A percentile compares a stretch with the other conserved stretches of the same genome.
phyloP scores from a whole-genome alignment of 495 filamentous ascomycete species.

The Monascus purpureus region DNA sequence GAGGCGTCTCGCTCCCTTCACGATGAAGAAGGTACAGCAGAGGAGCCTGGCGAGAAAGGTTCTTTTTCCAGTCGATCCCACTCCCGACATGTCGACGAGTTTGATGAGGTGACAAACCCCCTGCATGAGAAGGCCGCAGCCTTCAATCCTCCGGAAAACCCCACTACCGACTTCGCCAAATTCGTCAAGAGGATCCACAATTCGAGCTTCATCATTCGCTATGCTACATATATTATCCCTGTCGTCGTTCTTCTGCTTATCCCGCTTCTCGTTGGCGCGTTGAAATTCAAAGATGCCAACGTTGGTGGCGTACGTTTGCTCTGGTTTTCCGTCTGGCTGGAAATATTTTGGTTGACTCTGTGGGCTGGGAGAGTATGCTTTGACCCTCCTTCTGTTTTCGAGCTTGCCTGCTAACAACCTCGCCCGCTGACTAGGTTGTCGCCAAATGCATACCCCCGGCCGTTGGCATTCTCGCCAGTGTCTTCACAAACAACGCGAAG shows the following conservation, averaged over 20 bases:
- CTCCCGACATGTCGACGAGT: constrained; percentile 58
- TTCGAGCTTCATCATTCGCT: constrained; percentile 68
- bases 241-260: constrained; percentile 60
- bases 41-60: constrained; percentile 18
- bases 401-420: constrained; percentile 1
- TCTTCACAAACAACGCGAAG: constrained; percentile 77
- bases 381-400: neutral
- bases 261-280: constrained; percentile 63
- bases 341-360: constrained; percentile 82
- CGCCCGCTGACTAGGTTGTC: constrained; percentile 38
- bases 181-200: constrained; percentile 55
- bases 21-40: constrained; percentile 23
- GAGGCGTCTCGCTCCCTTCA: constrained; percentile 45
- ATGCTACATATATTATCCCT: constrained; percentile 76
- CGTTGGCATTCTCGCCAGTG: constrained; percentile 52
- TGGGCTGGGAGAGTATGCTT: constrained; percentile 60
- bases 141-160: constrained; percentile 56
- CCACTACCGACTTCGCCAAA: constrained; percentile 44
- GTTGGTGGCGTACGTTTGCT: constrained; percentile 66
- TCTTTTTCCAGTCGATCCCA: constrained; percentile 36
- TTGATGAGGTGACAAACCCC: constrained; percentile 63
- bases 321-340: constrained; percentile 93
- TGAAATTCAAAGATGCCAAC: constrained; percentile 47
- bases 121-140: constrained; percentile 55
- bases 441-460: constrained; percentile 59